Evolutionary conservation across 2,329 filamentous ascomycete genomes (phyloP), one percentile per base, ranked within the genome.

Genomic region (Aspergillus udagawae): DNA sequence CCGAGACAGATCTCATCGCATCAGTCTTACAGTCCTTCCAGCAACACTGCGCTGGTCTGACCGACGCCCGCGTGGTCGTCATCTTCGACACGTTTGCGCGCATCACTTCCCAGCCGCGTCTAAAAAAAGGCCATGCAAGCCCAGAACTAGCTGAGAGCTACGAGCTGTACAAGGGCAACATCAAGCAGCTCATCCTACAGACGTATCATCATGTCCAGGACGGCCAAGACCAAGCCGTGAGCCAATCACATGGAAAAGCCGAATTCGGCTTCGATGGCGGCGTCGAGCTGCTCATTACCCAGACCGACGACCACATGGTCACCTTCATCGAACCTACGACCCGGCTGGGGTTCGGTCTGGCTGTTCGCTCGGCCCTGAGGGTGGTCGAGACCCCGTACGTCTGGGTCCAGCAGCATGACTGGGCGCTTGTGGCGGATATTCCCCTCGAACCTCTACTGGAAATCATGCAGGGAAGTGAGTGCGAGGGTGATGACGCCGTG

Each of bases 321-420:
- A 58, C 53, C 0, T 58, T 58, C 14, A 53, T 58, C 23, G 53
- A 55, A n/a, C 56, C 56, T 0, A 10, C 38, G 6, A 47, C 53
- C 20, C 44, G 56, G 12, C 38, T 58, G 8, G 56, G 56, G n/a
- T 58, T 58, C 17, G 56, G 56, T 2, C 53, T 58, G 2, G 56
- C 56, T 3, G 53, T 58, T 23, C 49, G 56, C 25, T 53, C 56
- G 2, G 53, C 56, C 17, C 44, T 58, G 42, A 25, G 56, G 8
- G 4, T 56, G 5, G 35, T 48, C n/a, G 53, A 56, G 17, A 58
- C 56, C 2, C 44, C 49, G 10, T 58, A 56, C 17, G 56, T 58
- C 49, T 58, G 56, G 56, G 56, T 58, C 10, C 56, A 58, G 53
- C 56, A 58, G 45, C 56, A 58, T 29, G 56, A 58, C 45, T 58